Conservation (phyloP, 75 land plant species). For the Cunninghamia lanceolata region DNA sequence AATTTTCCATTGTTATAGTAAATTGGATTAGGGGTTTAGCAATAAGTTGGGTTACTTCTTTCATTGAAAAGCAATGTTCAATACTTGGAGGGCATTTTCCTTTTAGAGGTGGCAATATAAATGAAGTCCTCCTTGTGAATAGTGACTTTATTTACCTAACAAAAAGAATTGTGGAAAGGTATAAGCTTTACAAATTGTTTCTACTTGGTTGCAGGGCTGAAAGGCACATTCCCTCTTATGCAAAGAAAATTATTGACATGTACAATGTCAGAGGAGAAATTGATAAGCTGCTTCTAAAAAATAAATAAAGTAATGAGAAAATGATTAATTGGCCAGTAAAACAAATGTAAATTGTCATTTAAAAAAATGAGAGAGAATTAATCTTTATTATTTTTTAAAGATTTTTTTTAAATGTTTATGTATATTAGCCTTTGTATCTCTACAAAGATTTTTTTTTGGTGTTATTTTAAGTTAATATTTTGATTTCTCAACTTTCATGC, state of each 20-base stretch:
- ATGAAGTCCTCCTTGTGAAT: neutral
- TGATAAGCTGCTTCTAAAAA: conserved; percentile 50
- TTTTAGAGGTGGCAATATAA: neutral
- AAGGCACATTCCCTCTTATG: conserved; percentile 85
- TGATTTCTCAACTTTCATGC: no score
- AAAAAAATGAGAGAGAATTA: neutral
- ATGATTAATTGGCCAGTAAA: neutral
- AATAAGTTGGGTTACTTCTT: neutral
- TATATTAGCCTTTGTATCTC: no score
- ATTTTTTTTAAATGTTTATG: no score
- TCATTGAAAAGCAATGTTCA: neutral
- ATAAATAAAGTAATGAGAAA: neutral
- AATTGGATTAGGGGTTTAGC: neutral
- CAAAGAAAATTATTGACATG: conserved; percentile 80
- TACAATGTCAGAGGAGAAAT: conserved; percentile 86
- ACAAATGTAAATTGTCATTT: neutral
- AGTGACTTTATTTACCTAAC: neutral
- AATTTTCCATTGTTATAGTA: neutral
- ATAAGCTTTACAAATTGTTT: neutral
- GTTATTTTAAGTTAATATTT: no score
- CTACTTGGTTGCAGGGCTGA: conserved; percentile 55
- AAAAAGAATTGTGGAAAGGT: neutral
- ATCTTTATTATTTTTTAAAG: no score
- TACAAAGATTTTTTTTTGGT: no score
- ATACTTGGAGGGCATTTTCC: neutral